Evolutionary conservation across 2,329 filamentous ascomycete species (phyloP).

Genomic region (Fusarium abutilonis): DNA sequence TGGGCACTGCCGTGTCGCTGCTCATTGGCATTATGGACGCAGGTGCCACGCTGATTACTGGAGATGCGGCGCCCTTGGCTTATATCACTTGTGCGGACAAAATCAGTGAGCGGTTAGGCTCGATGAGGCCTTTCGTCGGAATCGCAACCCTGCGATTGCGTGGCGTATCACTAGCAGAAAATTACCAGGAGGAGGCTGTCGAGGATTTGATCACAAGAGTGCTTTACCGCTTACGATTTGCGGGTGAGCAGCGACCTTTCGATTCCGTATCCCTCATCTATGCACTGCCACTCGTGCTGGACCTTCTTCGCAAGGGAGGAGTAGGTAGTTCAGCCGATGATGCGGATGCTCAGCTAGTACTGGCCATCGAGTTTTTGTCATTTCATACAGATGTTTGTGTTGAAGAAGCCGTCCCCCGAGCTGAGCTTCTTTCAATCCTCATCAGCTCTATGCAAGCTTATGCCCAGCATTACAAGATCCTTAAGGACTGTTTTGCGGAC

Average conservation of each 20-base stretch:
- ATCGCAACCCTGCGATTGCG: slow-evolving; percentile 85
- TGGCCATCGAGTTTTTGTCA: slow-evolving; percentile 87
- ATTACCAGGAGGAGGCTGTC: slow-evolving; percentile 81
- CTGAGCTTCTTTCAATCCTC: slow-evolving; percentile 75
- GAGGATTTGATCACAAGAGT: slow-evolving; percentile 87
- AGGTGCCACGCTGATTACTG: slow-evolving; percentile 83
- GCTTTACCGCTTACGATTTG: slow-evolving; percentile 88
- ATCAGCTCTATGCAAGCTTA: slow-evolving; percentile 88
- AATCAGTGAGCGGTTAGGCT: slow-evolving; percentile 77
- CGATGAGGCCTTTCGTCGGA: slow-evolving; percentile 83
- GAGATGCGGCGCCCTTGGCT: slow-evolving; percentile 78
- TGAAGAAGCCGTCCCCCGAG: slow-evolving; percentile 79
- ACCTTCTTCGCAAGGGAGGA: slow-evolving; percentile 81
- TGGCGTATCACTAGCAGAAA: slow-evolving; percentile 76
- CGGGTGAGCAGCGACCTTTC: slow-evolving; percentile 92
- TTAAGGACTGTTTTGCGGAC: slow-evolving; percentile 92
- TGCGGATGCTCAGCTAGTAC: slow-evolving; percentile 86
- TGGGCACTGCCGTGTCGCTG: slow-evolving; percentile 79
- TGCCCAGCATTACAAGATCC: slow-evolving; percentile 91
- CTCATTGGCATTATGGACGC: slow-evolving; percentile 80
- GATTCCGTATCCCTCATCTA: slow-evolving; percentile 90
- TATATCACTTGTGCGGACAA: slow-evolving; percentile 84
- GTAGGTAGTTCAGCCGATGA: slow-evolving; percentile 79
- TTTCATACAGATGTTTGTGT: slow-evolving; percentile 86
- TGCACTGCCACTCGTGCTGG: slow-evolving; percentile 81